Evolutionary conservation across 2,329 filamentous ascomycete genomes (phyloP), one percentile per base, ranked within the genome.

Genomic region (Colletotrichum agaves): DNA sequence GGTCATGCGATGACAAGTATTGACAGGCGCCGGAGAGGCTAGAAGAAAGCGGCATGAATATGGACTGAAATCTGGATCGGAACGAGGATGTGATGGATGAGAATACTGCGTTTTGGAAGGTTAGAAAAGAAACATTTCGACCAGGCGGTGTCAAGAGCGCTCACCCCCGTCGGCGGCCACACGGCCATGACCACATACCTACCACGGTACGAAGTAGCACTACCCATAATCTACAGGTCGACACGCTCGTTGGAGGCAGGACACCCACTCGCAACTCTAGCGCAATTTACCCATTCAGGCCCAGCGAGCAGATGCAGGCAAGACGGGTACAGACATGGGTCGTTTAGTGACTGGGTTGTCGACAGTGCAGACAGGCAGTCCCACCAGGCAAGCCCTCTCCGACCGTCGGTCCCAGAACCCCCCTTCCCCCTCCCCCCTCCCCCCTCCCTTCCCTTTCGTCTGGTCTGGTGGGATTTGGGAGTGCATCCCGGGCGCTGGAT

Each of bases 231-330:
- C 58, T 61, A 46, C 58, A 61, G 37, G 46, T 37, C 41, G 61
- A 67, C 61, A 67, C 61, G 39, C 61, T 60, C 53, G 60, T 63
- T 67, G 64, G 60, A 66, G 53, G 12, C 49, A 67, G 62, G 35
- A 57, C 66, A 67, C 62, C 62, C 65, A 68, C 61, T 55, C 61
- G 61, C 63, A 61, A 67, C 49, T 62, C 66, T 61, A 56, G 62
- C 43, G 61, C 37, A 69, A 69, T 52, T 67, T 61, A 62, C 62
- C 62, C 62, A 57, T 50, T 37, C 62, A 67, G 49, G 56, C 63
- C 63, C 35, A 55, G 65, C 47, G 47, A 64, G 47, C 17, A 23
- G 53, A 53, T 17, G 33, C 31, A 15, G 31, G 15, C 50, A 37
- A 17, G 50, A 57, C 63, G 35, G 59, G 60, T 63, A 52, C 46